phyloP scores from a whole-genome alignment of 257 asterid species.

The Lavandula angustifolia region DNA sequence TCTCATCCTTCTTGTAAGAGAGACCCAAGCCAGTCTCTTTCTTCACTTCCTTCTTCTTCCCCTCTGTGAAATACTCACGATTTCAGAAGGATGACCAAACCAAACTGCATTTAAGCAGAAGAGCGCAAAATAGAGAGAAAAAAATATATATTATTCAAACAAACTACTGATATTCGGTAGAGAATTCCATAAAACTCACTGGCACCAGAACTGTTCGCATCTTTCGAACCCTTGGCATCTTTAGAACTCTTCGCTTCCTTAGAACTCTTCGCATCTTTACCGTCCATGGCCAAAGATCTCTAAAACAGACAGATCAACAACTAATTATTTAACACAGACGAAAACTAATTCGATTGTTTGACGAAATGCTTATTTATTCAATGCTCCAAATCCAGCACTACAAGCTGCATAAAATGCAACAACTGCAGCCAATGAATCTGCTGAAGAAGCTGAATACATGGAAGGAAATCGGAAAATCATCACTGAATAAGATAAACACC shows the following conservation, averaged over 20 bases:
- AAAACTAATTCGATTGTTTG: background rate
- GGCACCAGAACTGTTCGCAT: conserved; percentile 34
- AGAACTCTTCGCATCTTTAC: conserved; percentile 32
- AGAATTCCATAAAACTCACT: conserved; percentile 35
- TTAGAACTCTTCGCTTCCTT: conserved; percentile 5
- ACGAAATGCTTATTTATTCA: background rate
- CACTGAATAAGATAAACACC: background rate
- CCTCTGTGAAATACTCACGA: conserved; percentile 46
- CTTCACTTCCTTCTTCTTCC: conserved; percentile 88
- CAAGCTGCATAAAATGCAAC: background rate
- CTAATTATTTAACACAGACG: conserved; percentile 6
- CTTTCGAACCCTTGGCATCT: conserved; percentile 6
- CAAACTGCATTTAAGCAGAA: background rate
- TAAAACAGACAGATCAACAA: conserved; percentile 14
- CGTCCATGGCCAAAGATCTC: conserved; percentile 37
- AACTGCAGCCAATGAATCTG: background rate
- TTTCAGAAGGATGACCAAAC: conserved; percentile 12
- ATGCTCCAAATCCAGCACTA: background rate
- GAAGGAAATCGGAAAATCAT: background rate
- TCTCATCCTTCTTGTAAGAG: conserved; percentile 75
- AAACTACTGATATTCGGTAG: background rate
- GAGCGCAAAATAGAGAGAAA: background rate
- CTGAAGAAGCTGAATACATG: background rate
- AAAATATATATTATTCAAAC: no score
- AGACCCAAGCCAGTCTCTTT: conserved; percentile 96